Evolutionary conservation across 1,139 yeast genomes (phyloP).

Genomic region (Kurtzmaniella natalensis): DNA sequence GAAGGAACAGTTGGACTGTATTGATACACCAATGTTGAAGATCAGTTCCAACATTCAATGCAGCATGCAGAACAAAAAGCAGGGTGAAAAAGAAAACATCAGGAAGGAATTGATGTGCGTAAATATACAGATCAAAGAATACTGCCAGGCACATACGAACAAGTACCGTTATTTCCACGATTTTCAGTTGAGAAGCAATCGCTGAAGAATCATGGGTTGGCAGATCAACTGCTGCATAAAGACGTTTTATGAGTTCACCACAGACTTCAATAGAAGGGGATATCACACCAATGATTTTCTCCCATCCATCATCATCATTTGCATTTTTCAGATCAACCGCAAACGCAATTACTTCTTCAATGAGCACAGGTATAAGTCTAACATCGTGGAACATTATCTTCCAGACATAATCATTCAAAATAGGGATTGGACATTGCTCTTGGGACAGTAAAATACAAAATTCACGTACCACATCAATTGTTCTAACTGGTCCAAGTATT

Average conservation of each 20-base stretch:
- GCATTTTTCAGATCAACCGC: conserved; percentile 60
- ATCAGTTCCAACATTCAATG: conserved; percentile 62
- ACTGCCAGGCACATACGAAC: conserved; percentile 63
- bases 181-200: conserved; percentile 57
- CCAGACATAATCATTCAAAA: conserved; percentile 61
- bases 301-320: conserved; percentile 69
- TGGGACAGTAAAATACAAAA: conserved; percentile 60
- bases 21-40: conserved; percentile 65
- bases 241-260: conserved; percentile 56
- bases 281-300: conserved; percentile 55
- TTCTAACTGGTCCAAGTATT: conserved; percentile 55
- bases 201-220: conserved; percentile 45
- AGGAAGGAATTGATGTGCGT: conserved; percentile 65
- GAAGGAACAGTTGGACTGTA: conserved; percentile 66
- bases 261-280: conserved; percentile 75
- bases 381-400: conserved; percentile 60
- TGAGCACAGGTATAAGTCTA: conserved; percentile 50
- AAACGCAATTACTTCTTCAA: conserved; percentile 71
- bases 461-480: conserved; percentile 59
- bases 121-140: conserved; percentile 66
- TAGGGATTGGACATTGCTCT: conserved; percentile 34
- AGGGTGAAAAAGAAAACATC: conserved; percentile 71
- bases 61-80: conserved; percentile 69
- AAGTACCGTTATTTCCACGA: conserved; percentile 71
- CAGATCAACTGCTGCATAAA: conserved; percentile 49